Evolutionary conservation across 2,329 filamentous ascomycete species (phyloP), one percentile per base, ranked within the genome.

Genomic region (Xylaria arbuscula): DNA sequence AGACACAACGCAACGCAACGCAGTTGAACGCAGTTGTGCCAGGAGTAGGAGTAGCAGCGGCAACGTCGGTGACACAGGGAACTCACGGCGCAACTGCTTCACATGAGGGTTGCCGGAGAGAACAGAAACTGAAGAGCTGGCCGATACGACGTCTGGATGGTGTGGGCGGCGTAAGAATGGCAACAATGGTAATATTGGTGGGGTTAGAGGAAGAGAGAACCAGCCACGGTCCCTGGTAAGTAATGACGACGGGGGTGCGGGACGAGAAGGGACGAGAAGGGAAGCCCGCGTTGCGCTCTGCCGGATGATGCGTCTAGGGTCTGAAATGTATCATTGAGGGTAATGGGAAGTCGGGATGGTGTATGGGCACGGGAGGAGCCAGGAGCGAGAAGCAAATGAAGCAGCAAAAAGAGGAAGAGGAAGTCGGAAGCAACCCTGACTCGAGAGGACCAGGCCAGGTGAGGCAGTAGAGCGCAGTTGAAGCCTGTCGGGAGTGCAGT

Each of bases 171-270:
- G 51, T 48, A 48, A 48, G n/a, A 45, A 24, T 38, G 51, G 38
- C 36, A 50, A 55, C 54, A 38, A 32, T 40, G 60, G 61, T 64
- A 62, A 61, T 65, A 62, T 58, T 64, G 58, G 64, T 67, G 64
- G 67, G 66, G 66, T 61, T 64, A 36, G 51, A 57, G 34, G n/a
- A 6, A 45, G 40, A 17, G 40, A n/a, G 45, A 28, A 50, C 56
- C 34, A 64, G 56, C 56, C 28, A 54, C 15, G 22, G 32, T 51
- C 55, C 17, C 54, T 32, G 24, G 19, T 42, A 60, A 60, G 62
- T 61, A 63, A 67, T 66, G 67, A 69, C 67, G 63, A 57, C 40
- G 50, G 60, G 60, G 66, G 55, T 56, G 58, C 40, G 61, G 38
- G 55, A 59, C 40, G 7, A 45, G 2, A 11, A 42, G 40, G 40